Percentiles rank a stretch among this genome's conserved stretches.
Evolutionary conservation across 495 filamentous ascomycete genomes (phyloP).

Genomic region (Hyaloscypha bicolor): DNA sequence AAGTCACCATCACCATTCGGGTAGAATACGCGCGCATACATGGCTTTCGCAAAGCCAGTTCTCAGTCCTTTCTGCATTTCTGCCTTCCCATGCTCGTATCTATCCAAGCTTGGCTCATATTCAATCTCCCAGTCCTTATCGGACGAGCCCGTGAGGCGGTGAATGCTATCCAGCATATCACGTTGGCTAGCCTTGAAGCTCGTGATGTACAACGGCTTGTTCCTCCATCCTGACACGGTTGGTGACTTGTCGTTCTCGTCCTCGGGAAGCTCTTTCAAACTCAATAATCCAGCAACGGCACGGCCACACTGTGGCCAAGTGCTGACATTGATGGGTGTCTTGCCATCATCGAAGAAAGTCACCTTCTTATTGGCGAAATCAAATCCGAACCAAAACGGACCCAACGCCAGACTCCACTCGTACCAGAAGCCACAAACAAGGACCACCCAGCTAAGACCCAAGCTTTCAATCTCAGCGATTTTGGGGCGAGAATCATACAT

Average conservation of each 20-base stretch:
- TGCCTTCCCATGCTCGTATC: constrained; percentile 10
- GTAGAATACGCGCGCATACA: constrained; percentile 25
- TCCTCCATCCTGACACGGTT: not conserved
- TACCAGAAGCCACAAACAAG: constrained; percentile 54
- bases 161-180: not conserved
- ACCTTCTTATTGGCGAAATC: constrained; percentile 36
- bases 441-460: constrained; percentile 36
- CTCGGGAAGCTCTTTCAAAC: constrained; percentile 34
- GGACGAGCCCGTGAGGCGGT: constrained; percentile 1
- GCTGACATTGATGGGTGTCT: constrained; percentile 36
- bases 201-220: not conserved
- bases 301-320: constrained; percentile 51
- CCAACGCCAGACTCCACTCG: constrained; percentile 43
- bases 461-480: constrained; percentile 7
- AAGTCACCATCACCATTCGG: constrained; percentile 21
- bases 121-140: constrained; percentile 22
- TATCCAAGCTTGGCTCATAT: not conserved
- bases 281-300: constrained; percentile 45
- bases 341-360: constrained; percentile 41
- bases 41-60: constrained; percentile 6
- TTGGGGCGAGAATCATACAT: constrained; percentile 34
- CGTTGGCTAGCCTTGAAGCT: not conserved
- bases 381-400: constrained; percentile 39
- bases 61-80: constrained; percentile 16
- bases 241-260: not conserved